Conservation (phyloP, 2,329 filamentous ascomycete species). For the Arthrobotrys megalospora region DNA sequence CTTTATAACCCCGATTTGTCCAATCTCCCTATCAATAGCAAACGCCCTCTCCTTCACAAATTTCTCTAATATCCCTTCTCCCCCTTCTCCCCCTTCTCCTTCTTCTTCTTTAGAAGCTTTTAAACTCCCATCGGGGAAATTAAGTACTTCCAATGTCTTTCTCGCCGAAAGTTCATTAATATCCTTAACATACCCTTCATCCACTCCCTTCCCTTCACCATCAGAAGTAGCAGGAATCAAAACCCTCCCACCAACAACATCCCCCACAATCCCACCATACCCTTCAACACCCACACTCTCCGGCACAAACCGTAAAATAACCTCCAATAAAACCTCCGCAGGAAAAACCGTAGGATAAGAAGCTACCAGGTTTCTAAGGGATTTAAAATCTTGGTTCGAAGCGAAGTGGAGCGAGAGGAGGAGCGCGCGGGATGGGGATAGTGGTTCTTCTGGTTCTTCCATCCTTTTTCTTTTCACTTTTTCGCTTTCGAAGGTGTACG, state of each 20-base stretch:
- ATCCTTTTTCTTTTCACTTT: too few species aligned
- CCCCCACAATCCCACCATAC: slow-evolving; percentile 61
- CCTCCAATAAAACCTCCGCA: slow-evolving; percentile 77
- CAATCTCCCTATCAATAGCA: slow-evolving; percentile 63
- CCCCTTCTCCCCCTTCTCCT: too few species aligned
- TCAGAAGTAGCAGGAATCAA: background rate
- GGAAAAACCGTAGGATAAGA: slow-evolving; percentile 74
- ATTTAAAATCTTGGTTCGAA: slow-evolving; percentile 76
- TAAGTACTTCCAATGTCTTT: slow-evolving; percentile 55
- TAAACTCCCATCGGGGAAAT: slow-evolving; percentile 32
- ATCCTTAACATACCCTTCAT: slow-evolving; percentile 42
- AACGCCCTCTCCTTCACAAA: slow-evolving; percentile 60
- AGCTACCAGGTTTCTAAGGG: slow-evolving; percentile 75
- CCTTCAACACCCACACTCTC: slow-evolving; percentile 70
- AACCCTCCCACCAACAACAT: slow-evolving; percentile 23
- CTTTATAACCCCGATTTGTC: slow-evolving; percentile 61
- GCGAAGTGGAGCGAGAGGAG: slow-evolving; percentile 81
- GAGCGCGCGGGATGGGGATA: slow-evolving; percentile 77
- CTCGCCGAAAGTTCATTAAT: slow-evolving; percentile 60
- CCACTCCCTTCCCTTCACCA: slow-evolving; percentile 12
- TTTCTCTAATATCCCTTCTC: slow-evolving; percentile 5
- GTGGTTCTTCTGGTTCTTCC: background rate
- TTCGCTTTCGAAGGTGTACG: too few species aligned
- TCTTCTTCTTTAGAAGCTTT: background rate
- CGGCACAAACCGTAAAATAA: slow-evolving; percentile 83